phyloP scores from a whole-genome alignment of 1,139 yeast genomes.

The Taphrina pruni region DNA sequence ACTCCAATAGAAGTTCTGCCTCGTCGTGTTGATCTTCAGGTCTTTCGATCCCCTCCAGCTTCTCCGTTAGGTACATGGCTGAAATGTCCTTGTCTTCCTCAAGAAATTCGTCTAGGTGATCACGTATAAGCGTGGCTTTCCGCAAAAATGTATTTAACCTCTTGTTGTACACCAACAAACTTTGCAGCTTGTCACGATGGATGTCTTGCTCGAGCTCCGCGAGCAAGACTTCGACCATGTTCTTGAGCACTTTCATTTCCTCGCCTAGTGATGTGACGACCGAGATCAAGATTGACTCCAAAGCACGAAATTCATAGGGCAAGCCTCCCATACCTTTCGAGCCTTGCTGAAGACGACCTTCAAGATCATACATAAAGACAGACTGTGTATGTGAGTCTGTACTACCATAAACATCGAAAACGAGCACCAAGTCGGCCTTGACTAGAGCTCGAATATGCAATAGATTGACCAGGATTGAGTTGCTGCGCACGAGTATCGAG shows the following conservation, averaged over 20 bases:
- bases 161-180: constrained; percentile 79
- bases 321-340: constrained; percentile 52
- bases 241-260: constrained; percentile 77
- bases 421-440: constrained; percentile 76
- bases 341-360: constrained; percentile 68
- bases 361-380: constrained; percentile 83
- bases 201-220: constrained; percentile 84
- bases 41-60: constrained; percentile 51
- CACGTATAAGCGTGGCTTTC: constrained; percentile 79
- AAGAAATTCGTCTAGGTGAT: constrained; percentile 81
- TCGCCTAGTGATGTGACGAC: constrained; percentile 83
- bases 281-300: constrained; percentile 84
- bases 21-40: constrained; percentile 59
- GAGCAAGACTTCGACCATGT: constrained; percentile 75
- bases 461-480: constrained; percentile 78
- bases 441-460: constrained; percentile 86
- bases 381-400: constrained; percentile 70
- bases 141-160: constrained; percentile 80
- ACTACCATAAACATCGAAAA: constrained; percentile 74
- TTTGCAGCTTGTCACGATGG: constrained; percentile 79
- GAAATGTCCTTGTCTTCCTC: constrained; percentile 87
- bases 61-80: constrained; percentile 74
- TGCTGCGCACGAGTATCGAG: constrained; percentile 75
- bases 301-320: constrained; percentile 82
- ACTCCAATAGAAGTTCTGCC: constrained; percentile 85